Conservation (phyloP, 208 protist species). For the Wallacemonas rigidus region DNA sequence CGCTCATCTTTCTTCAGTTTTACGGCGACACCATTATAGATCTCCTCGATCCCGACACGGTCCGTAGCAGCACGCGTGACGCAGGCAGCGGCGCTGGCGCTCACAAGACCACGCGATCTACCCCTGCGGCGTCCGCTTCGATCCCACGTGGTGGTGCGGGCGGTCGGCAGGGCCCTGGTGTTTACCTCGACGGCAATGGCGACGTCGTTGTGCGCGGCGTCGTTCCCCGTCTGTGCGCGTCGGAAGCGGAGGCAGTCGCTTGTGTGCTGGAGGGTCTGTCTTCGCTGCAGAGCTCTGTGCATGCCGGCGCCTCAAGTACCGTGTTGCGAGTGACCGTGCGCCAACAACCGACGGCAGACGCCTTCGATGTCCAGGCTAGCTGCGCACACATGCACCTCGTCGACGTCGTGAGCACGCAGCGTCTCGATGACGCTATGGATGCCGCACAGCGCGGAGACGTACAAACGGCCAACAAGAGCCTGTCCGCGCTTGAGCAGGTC, state of each 20-base stretch:
- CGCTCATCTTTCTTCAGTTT: slow-evolving; percentile 68
- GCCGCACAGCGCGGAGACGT: slow-evolving; percentile 29
- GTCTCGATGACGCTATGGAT: slow-evolving; percentile 30
- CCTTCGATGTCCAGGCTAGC: slow-evolving; percentile 21
- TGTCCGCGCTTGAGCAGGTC: slow-evolving; percentile 91
- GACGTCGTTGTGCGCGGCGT: slow-evolving; percentile 39
- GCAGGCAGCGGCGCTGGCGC: not conserved
- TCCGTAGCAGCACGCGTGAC: not conserved
- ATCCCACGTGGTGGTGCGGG: too few relatives aligned
- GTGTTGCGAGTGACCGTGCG: not conserved
- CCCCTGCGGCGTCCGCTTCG: too few relatives aligned
- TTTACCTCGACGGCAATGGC: slow-evolving; percentile 36
- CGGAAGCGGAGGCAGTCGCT: slow-evolving; percentile 80
- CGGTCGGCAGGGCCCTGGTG: slow-evolving; percentile 20
- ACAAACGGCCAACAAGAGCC: slow-evolving; percentile 72
- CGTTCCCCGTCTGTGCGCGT: slow-evolving; percentile 34
- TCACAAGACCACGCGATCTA: too few relatives aligned
- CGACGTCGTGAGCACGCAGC: slow-evolving; percentile 90
- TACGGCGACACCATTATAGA: slow-evolving; percentile 78
- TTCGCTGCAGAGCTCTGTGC: slow-evolving; percentile 48
- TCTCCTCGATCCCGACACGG: slow-evolving; percentile 36
- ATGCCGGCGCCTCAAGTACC: slow-evolving; percentile 18
- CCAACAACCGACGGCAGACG: slow-evolving; percentile 24
- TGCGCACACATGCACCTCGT: slow-evolving; percentile 88
- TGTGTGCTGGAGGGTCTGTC: slow-evolving; percentile 78